Base-by-base conservation (phyloP, 106 monocot genomes). In the Hemerocallis citrina region DNA sequence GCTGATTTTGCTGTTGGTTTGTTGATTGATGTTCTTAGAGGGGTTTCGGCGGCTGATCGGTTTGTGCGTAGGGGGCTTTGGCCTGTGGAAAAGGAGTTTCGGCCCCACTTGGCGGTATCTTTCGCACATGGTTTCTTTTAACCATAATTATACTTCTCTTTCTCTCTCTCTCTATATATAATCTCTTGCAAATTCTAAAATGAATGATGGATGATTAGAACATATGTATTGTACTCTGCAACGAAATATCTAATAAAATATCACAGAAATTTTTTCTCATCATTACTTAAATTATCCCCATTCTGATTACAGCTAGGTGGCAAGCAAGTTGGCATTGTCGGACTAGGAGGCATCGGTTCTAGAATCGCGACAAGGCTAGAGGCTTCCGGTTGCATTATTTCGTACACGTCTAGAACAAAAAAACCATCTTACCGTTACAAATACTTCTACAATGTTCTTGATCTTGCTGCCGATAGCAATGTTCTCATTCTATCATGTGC, bases 271-370 rank as follows among this genome's bases (percentile, higher is more conserved):
- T n/a, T n/a, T n/a, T n/a, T n/a, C n/a, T n/a, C n/a, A n/a, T n/a
- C n/a, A n/a, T n/a, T n/a, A n/a, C n/a, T n/a, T n/a, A n/a, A n/a
- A n/a, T n/a, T n/a, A n/a, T n/a, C n/a, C n/a, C 11, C 37, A 11
- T 45, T 3, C 3, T 33, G 22, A 6, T 59, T 72, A 36, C 77
- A 84, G 83, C n/a, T 85, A 22, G 57, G 76, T 11, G 76, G 85
- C 42, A 85, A 85, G 61, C 32, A 67, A 52, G 68, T 85, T 21
- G 85, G 85, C 13, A 79, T 85, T 38, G 73, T 85, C 20, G 85
- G 84, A 0, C 55, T 85, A 15, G 90, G 90, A 11, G 79, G 52
- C 38, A 85, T 90, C 45, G 85, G 90, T 19, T 79, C 70, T 31
- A 49, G 24, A 37, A 48, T 79, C 15, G 90, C 85, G 5, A 85